Percentiles rank a stretch among this genome's conserved stretches.
These are phyloP conservation scores for Xerocomus amazonicus DNA, from an alignment of 1,284 basidiomycete species.

Conservation along the genomic window DNA sequence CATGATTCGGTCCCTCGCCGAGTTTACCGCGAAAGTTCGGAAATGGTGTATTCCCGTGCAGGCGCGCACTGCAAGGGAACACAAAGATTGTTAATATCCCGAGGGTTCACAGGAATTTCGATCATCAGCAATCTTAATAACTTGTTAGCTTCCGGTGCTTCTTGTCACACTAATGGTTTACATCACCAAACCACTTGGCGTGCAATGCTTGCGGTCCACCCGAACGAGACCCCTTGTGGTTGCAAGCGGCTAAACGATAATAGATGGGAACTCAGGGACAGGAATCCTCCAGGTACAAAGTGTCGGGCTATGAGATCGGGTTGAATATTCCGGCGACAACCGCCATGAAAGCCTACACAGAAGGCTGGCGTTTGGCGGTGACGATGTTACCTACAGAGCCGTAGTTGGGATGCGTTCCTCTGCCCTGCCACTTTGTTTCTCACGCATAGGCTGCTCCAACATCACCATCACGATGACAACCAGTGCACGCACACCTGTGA, in stretches of 20 bases:
- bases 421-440: not conserved
- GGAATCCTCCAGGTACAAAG: not conserved
- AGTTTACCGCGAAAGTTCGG: not conserved
- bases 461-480: not conserved
- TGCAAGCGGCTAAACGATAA: no score
- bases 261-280: no score
- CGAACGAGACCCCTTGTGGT: no score
- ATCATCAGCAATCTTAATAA: not conserved
- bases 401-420: not conserved
- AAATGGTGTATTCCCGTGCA: not conserved
- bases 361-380: not conserved
- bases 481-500: not conserved
- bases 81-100: not conserved
- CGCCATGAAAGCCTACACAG: not conserved
- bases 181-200: not conserved
- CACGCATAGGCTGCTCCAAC: not conserved
- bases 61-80: slow-evolving; percentile 1
- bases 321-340: not conserved
- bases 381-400: no score
- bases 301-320: not conserved
- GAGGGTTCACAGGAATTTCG: slow-evolving; percentile 1
- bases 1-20: not conserved
- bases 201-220: not conserved
- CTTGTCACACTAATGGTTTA: slow-evolving; percentile 2
- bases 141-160: not conserved